Percentiles rank a stretch among this genome's conserved stretches.
Evolutionary conservation across 305 asterid genomes (phyloP).

Genomic region (Fraxinus xanthoxyloides): DNA sequence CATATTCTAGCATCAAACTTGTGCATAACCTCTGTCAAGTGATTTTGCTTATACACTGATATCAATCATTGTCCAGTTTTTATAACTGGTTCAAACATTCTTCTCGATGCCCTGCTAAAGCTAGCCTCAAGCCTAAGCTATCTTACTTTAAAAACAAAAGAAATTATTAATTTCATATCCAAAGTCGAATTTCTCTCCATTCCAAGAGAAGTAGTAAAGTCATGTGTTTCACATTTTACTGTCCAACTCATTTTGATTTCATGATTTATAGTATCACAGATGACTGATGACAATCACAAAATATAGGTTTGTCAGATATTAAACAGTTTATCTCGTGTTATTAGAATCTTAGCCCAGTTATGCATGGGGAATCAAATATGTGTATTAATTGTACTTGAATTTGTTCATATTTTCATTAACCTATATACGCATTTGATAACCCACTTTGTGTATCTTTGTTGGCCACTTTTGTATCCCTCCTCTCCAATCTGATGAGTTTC

Average conservation of each 20-base stretch:
- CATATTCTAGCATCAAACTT: not conserved
- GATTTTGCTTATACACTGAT: not conserved
- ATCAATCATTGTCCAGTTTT: not conserved
- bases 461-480: not conserved
- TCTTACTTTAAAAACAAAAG: not conserved
- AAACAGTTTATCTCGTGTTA: not conserved
- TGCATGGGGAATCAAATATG: not conserved
- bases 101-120: not conserved
- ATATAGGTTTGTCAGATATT: not conserved
- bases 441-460: not conserved
- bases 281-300: not conserved
- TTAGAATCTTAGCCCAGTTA: not conserved
- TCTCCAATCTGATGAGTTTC: conserved; percentile 20
- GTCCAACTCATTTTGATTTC: not conserved
- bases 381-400: not conserved
- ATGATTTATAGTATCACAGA: not conserved
- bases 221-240: not conserved
- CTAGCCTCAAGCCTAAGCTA: not conserved
- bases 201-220: not conserved
- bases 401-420: not conserved
- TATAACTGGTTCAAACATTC: not conserved
- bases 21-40: not conserved
- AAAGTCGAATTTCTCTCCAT: no score
- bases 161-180: not conserved
- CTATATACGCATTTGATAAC: not conserved